Conservation (phyloP, 345 rosid species). For the Salix caprea region DNA sequence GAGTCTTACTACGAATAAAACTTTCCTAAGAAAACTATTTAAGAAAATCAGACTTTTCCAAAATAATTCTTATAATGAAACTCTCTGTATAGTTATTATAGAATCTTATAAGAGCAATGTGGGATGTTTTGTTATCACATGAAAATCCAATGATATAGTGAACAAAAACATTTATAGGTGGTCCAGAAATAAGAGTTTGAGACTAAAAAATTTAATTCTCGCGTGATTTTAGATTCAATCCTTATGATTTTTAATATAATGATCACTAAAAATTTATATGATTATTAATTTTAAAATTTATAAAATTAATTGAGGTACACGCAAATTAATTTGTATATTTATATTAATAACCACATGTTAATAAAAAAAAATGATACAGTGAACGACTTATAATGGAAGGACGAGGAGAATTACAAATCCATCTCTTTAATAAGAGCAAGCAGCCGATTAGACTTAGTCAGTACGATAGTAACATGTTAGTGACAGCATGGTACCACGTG, state of each 20-base stretch:
- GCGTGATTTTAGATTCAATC: fast-evolving
- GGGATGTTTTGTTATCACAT: neutral
- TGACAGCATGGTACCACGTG: neutral
- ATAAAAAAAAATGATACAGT: neutral
- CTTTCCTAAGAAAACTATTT: too few species aligned
- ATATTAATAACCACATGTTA: too few species aligned
- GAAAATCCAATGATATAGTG: neutral
- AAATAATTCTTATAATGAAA: too few species aligned
- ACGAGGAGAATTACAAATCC: neutral
- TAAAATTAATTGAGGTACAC: too few species aligned
- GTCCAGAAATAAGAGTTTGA: too few species aligned
- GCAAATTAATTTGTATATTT: fast-evolving
- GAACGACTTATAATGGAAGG: neutral
- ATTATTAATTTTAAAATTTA: too few species aligned
- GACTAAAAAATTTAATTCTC: too few species aligned
- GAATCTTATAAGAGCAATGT: too few species aligned
- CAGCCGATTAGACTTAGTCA: neutral
- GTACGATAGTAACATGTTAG: neutral
- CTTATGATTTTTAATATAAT: too few species aligned
- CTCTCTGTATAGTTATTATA: too few species aligned
- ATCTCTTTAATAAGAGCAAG: neutral
- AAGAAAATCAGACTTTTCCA: too few species aligned
- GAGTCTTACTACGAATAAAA: neutral
- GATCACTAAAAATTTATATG: fast-evolving
- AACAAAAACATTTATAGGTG: too few species aligned